Evolutionary conservation across 1,284 basidiomycete species (phyloP), one percentile per base, ranked within the genome.

Genomic region (Moesziomyces parantarcticus): DNA sequence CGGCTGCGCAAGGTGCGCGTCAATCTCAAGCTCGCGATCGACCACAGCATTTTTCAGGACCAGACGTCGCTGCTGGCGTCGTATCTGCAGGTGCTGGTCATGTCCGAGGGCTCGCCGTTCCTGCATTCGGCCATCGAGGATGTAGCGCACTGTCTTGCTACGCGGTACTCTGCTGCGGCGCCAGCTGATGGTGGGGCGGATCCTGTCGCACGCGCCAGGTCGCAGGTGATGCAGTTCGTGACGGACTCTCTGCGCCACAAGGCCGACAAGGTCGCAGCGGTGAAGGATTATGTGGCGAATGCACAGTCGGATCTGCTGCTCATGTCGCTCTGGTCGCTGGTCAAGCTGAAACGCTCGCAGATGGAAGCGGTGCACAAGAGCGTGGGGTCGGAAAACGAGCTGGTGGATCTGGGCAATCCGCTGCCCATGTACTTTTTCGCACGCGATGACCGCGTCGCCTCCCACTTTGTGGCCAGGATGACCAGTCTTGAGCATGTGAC

Each of bases 11-110:
- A 81, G 65, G 62, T 83, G 13, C 53, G 78, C 5, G 57, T 75
- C 20, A 82, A 81, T 21, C 69, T 83, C 47, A 83, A 83, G 47
- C 60, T 83, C 6, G 81, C 76, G 3, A 78, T 81, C 23, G 80
- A 81, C 44, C 67, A 76, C 48, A 82, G 80, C 48, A 61, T 83
- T 13, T 58, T 59, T 22, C 58, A 57, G n/a, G 76, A 78, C 26
- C 79, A 83, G 52, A 82, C 70, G 5, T 44, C 53, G 10, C 56
- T 83, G 25, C 45, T 83, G 11, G 73, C 81, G 0, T 73, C 66
- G 9, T 83, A 83, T 58, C 32, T 81, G 34, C 81, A 83, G 51
- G 67, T 79, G 11, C 44, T 81, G n/a, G 67, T 79, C 61, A 81
- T 81, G 77, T 75, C 70, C 2, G 78, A 77, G 43, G 77, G 79